Percentiles rank a stretch among this genome's conserved stretches.
Conservation (phyloP, 805 yeast species). For the Metschnikowia gelsemii region DNA sequence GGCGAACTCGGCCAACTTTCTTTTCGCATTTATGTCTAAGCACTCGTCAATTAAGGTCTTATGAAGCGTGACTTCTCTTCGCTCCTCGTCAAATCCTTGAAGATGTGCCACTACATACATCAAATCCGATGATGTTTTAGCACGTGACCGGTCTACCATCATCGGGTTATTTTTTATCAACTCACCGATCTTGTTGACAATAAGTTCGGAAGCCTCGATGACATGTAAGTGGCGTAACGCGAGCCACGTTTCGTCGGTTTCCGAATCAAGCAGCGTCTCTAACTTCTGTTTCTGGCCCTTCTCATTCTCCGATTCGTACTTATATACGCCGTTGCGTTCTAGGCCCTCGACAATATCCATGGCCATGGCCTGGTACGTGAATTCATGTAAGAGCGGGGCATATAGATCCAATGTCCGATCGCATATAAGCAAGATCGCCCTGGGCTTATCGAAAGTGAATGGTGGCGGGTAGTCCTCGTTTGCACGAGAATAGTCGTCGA, state of each 20-base stretch:
- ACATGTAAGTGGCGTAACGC: slow-evolving; percentile 72
- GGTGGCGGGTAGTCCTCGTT: slow-evolving; percentile 67
- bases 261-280: slow-evolving; percentile 47
- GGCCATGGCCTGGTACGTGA: slow-evolving; percentile 88
- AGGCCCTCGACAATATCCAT: slow-evolving; percentile 60
- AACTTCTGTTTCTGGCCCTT: slow-evolving; percentile 33
- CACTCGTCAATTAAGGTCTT: slow-evolving; percentile 64
- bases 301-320: slow-evolving; percentile 57
- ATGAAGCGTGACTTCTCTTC: slow-evolving; percentile 59
- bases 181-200: slow-evolving; percentile 58
- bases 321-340: slow-evolving; percentile 45
- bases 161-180: slow-evolving; percentile 72
- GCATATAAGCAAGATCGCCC: slow-evolving; percentile 70
- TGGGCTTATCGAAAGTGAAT: slow-evolving; percentile 50
- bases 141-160: slow-evolving; percentile 65
- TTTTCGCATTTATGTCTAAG: slow-evolving; percentile 54
- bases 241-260: slow-evolving; percentile 72
- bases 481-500: slow-evolving; percentile 73
- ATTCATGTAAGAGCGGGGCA: slow-evolving; percentile 86
- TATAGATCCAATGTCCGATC: slow-evolving; percentile 83
- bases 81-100: slow-evolving; percentile 65
- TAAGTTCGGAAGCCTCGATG: slow-evolving; percentile 64
- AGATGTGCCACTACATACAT: slow-evolving; percentile 72
- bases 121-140: slow-evolving; percentile 66
- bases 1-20: slow-evolving; percentile 60